phyloP scores from a whole-genome alignment of 345 rosid species.

The Ceriops zippeliana region DNA sequence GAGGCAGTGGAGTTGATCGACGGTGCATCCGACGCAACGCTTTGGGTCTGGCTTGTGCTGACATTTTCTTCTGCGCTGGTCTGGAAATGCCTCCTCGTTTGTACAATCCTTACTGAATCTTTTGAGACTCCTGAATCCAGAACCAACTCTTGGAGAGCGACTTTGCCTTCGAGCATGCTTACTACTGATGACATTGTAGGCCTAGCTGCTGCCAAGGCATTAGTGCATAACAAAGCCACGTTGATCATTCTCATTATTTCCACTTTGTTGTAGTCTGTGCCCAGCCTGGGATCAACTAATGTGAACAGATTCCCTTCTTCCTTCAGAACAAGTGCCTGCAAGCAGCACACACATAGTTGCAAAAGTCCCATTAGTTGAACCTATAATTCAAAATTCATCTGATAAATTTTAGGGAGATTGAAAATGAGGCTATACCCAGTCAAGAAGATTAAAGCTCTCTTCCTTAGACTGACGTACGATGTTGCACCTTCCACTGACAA shows the following conservation, averaged over 20 bases:
- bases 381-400: no score
- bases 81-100: slow-evolving; percentile 33
- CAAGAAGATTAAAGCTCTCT: slow-evolving; percentile 7
- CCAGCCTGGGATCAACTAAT: slow-evolving; percentile 44
- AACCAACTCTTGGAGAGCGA: slow-evolving; percentile 19
- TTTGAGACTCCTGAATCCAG: not conserved
- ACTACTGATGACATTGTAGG: slow-evolving; percentile 59
- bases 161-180: slow-evolving; percentile 52
- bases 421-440: slow-evolving; percentile 4
- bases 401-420: not conserved
- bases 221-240: slow-evolving; percentile 45
- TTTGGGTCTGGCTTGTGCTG: slow-evolving; percentile 12
- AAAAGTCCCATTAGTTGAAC: no score
- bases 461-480: not conserved
- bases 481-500: slow-evolving; percentile 17
- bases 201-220: slow-evolving; percentile 33
- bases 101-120: slow-evolving; percentile 21
- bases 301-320: slow-evolving; percentile 35
- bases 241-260: slow-evolving; percentile 44
- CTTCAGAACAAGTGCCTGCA: slow-evolving; percentile 40
- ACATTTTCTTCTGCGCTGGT: slow-evolving; percentile 12
- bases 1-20: slow-evolving; percentile 32
- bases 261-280: slow-evolving; percentile 36
- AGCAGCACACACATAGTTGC: not conserved
- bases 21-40: slow-evolving; percentile 24